Evolutionary conservation across 345 rosid genomes (phyloP).

Genomic region (Ceriops zippeliana): DNA sequence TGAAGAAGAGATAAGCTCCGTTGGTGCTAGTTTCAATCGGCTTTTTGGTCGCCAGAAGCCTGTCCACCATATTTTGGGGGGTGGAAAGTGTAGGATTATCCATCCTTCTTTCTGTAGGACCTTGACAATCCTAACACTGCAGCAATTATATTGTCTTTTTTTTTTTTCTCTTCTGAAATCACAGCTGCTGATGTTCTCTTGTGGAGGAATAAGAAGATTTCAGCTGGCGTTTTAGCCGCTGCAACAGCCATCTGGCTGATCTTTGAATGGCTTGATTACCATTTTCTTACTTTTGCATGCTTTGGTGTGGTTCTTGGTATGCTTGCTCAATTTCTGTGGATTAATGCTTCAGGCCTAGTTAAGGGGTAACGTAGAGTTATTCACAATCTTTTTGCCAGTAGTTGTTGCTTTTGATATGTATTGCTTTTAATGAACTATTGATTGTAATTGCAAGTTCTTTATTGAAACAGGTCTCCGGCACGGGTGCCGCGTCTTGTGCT

Average conservation of each 20-base stretch:
- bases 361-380: conserved; percentile 42
- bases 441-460: conserved; percentile 4
- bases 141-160: background rate
- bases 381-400: conserved; percentile 5
- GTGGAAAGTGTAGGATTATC: conserved; percentile 69
- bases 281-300: conserved; percentile 65
- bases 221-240: conserved; percentile 56
- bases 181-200: conserved; percentile 96
- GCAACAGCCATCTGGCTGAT: conserved; percentile 88
- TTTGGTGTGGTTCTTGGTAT: conserved; percentile 67
- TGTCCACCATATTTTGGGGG: conserved; percentile 70
- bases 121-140: background rate
- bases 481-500: conserved; percentile 71
- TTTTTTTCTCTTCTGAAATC: background rate
- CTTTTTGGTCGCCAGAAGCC: conserved; percentile 84
- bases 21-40: conserved; percentile 53
- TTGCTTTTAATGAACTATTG: background rate
- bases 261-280: conserved; percentile 89
- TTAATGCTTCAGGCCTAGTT: conserved; percentile 62
- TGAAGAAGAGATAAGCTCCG: conserved; percentile 50
- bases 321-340: conserved; percentile 85
- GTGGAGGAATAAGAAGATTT: conserved; percentile 97
- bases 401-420: background rate
- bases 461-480: conserved; percentile 50
- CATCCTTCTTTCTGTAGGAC: background rate